phyloP scores from a whole-genome alignment of 1,284 basidiomycete genomes.

The Anthracocystis walkeri region DNA sequence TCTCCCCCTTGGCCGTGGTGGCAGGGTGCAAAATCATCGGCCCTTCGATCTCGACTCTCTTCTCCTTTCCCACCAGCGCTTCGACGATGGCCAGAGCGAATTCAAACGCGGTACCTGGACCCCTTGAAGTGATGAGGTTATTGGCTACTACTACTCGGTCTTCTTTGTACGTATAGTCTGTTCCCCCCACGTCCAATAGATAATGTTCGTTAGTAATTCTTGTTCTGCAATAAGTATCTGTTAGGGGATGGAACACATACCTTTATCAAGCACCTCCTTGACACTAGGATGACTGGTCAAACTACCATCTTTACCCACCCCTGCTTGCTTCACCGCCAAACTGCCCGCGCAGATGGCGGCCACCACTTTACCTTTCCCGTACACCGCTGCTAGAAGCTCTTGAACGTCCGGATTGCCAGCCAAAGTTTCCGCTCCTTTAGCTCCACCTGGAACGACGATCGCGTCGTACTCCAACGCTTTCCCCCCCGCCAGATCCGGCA shows the following conservation, averaged over 20 bases:
- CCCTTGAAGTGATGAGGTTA: constrained; percentile 79
- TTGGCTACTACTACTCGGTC: constrained; percentile 80
- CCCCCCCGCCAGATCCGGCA: constrained; percentile 47
- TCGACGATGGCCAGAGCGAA: constrained; percentile 82
- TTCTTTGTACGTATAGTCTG: constrained; percentile 82
- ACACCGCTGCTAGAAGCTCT: constrained; percentile 76
- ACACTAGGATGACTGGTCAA: constrained; percentile 86
- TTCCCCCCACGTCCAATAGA: background rate
- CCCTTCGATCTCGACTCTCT: constrained; percentile 76
- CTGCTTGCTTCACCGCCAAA: constrained; percentile 77
- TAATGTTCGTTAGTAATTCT: background rate
- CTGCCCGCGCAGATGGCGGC: constrained; percentile 71
- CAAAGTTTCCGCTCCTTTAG: constrained; percentile 82
- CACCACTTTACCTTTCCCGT: constrained; percentile 70
- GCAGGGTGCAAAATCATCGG: constrained; percentile 75
- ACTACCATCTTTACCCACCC: constrained; percentile 73
- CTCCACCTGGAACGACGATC: constrained; percentile 83
- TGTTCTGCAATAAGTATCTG: too few relatives aligned
- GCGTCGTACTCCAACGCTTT: constrained; percentile 75
- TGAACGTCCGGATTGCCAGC: constrained; percentile 76
- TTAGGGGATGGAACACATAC: too few relatives aligned
- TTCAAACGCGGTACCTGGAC: constrained; percentile 83
- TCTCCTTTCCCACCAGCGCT: constrained; percentile 76
- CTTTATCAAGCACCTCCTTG: constrained; percentile 69
- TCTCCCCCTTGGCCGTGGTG: background rate